phyloP scores from a whole-genome alignment of 345 rosid species.

The Eucalyptus brandiana region DNA sequence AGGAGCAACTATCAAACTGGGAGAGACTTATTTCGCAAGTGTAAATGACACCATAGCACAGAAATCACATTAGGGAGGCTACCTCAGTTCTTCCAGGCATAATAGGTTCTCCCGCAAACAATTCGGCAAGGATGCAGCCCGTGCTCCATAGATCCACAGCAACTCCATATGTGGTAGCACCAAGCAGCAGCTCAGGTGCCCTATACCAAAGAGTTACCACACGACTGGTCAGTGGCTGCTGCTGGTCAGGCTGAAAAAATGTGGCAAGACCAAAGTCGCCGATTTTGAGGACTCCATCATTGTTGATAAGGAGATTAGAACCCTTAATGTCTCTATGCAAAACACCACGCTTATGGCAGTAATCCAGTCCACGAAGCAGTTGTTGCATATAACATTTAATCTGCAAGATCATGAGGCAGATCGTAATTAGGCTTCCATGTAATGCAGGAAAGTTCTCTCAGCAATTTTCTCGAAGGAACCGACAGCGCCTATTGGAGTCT shows the following conservation, averaged over 20 bases:
- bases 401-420: conserved; percentile 10
- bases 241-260: conserved; percentile 35
- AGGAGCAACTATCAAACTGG: background rate
- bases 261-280: conserved; percentile 89
- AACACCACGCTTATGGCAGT: conserved; percentile 77
- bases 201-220: conserved; percentile 98
- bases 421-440: background rate
- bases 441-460: background rate
- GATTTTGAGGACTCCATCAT: conserved; percentile 76
- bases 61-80: background rate
- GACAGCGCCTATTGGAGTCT: background rate
- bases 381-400: conserved; percentile 80
- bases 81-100: conserved; percentile 99
- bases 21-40: background rate
- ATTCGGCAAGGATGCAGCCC: conserved; percentile 86
- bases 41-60: background rate
- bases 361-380: conserved; percentile 66
- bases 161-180: conserved; percentile 72
- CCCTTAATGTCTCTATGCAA: conserved; percentile 94
- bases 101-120: conserved; percentile 79
- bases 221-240: conserved; percentile 69
- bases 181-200: conserved; percentile 94
- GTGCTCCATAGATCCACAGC: conserved; percentile 89
- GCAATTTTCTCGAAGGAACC: background rate
- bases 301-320: conserved; percentile 63